Evolutionary conservation across 192 early-diverging fungal genomes (phyloP).

Genomic region (Chytriomyces sp.): DNA sequence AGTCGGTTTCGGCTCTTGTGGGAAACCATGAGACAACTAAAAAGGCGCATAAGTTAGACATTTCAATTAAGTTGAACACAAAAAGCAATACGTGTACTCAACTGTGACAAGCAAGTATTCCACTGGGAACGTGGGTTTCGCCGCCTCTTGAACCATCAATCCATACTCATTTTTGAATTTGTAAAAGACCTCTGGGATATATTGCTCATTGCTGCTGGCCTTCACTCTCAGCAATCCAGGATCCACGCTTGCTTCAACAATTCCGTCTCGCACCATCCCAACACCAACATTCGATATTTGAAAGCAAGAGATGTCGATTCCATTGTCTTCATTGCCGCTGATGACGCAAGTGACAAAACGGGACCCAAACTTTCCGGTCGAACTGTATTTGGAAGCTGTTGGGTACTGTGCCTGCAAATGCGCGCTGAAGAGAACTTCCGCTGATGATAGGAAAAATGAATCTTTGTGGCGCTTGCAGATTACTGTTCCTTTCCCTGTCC

Average conservation of each 20-base stretch:
- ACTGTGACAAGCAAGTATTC: conserved; percentile 96
- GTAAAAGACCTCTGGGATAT: conserved; percentile 97
- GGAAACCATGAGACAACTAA: conserved; percentile 86
- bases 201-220: conserved; percentile 72
- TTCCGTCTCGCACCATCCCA: conserved; percentile 88
- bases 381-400: conserved; percentile 71
- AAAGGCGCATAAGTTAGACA: conserved; percentile 17
- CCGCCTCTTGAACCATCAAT: conserved; percentile 80
- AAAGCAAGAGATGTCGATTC: conserved; percentile 84
- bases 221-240: conserved; percentile 86
- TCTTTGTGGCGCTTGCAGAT: conserved; percentile 87
- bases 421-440: conserved; percentile 85
- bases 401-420: conserved; percentile 81
- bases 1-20: conserved; percentile 73
- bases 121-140: conserved; percentile 95
- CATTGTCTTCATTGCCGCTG: conserved; percentile 82
- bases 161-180: conserved; percentile 95
- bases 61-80: conserved; percentile 4
- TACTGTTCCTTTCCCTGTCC: conserved; percentile 77
- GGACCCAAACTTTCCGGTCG: conserved; percentile 81
- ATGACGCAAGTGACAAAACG: conserved; percentile 95
- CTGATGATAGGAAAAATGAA: conserved; percentile 91
- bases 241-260: conserved; percentile 87
- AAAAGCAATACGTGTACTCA: conserved; percentile 33
- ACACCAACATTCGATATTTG: conserved; percentile 91